Evolutionary conservation across 495 filamentous ascomycete species (phyloP), one percentile per base, ranked within the genome.

Genomic region (Saxophila tyrrhenica): DNA sequence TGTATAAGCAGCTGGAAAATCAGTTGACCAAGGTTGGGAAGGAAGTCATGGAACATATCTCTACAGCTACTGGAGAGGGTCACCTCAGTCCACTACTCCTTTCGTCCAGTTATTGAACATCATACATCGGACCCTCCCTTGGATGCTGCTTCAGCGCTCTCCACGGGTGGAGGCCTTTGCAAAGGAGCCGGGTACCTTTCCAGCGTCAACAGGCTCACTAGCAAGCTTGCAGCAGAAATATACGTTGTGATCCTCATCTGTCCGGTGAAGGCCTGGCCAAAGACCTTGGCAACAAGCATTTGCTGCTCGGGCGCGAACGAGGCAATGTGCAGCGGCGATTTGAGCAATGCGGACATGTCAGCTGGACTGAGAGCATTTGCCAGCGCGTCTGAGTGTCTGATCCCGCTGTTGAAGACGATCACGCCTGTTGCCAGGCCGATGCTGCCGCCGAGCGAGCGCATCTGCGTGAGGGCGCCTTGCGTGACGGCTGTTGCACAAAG

Each of bases 391-490:
- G 45, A 48, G 20, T 20, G 11, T 48, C 52, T 32, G 25, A 55
- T 39, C 19, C 29, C 22, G 25, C 35, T 38, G 25, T 55, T 55
- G 20, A 48, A 55, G 24, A 55, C 46, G 25, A 55, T 55, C 25
- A 47, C 46, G 25, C 42, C 46, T 17, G 44, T 24, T 19, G 42
- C 41, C 15, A 55, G 46, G 42, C 52, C 52, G 24, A 55, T 48
- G 19, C 42, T 55, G 23, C 52, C 52, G n/a, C 52, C 52, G 2
- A 55, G 44, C 32, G 46, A 48, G 19, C 52, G 23, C 23, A 47
- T 47, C 23, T 55, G 52, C 11, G 44, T 55, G 42, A 55, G 25
- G 35, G 46, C 52, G 5, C 52, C 52, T 55, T 48, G 46, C 21
- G 52, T 47, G 19, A 55, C 42, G n/a, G 52, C 52, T 55, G 25